phyloP scores from a whole-genome alignment of 2,329 filamentous ascomycete species.

The Colletotrichum melonis region DNA sequence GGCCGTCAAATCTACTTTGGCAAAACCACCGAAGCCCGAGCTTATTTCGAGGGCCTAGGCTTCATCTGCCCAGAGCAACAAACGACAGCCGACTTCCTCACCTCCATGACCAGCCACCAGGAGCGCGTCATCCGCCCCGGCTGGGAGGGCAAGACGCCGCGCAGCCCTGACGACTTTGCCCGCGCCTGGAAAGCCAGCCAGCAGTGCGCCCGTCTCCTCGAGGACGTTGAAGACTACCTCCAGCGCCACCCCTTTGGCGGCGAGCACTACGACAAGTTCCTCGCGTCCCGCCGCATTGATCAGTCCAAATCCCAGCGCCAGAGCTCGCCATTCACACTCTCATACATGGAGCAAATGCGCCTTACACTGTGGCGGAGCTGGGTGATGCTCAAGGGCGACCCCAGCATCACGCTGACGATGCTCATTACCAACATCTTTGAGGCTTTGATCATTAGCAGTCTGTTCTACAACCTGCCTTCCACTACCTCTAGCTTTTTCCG shows the following conservation, averaged over 20 bases:
- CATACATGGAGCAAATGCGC: slow-evolving; percentile 56
- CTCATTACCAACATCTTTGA: slow-evolving; percentile 58
- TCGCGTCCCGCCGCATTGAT: slow-evolving; percentile 16
- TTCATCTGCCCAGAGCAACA: slow-evolving; percentile 67
- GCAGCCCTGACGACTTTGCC: slow-evolving; percentile 46
- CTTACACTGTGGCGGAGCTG: slow-evolving; percentile 55
- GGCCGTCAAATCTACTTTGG: slow-evolving; percentile 77
- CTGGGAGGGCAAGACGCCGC: slow-evolving; percentile 42
- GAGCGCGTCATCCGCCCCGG: slow-evolving; percentile 42
- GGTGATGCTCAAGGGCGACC: slow-evolving; percentile 53
- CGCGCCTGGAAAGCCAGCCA: slow-evolving; percentile 41
- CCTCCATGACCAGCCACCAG: slow-evolving; percentile 59
- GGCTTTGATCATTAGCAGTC: slow-evolving; percentile 62
- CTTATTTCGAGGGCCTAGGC: slow-evolving; percentile 74
- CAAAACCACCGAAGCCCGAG: slow-evolving; percentile 66
- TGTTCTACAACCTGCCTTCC: slow-evolving; percentile 59
- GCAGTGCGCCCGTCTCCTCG: slow-evolving; percentile 42
- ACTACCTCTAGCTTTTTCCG: slow-evolving; percentile 58
- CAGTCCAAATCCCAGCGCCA: slow-evolving; percentile 50
- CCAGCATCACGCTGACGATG: slow-evolving; percentile 49
- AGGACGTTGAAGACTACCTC: slow-evolving; percentile 44
- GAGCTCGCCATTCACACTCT: slow-evolving; percentile 61
- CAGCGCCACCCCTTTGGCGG: slow-evolving; percentile 20
- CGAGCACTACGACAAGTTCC: slow-evolving; percentile 26
- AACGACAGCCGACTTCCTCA: slow-evolving; percentile 81